Percentiles rank a stretch among this genome's conserved stretches.
phyloP scores from a whole-genome alignment of 2,329 filamentous ascomycete genomes.

The Trichoderma harzianum region DNA sequence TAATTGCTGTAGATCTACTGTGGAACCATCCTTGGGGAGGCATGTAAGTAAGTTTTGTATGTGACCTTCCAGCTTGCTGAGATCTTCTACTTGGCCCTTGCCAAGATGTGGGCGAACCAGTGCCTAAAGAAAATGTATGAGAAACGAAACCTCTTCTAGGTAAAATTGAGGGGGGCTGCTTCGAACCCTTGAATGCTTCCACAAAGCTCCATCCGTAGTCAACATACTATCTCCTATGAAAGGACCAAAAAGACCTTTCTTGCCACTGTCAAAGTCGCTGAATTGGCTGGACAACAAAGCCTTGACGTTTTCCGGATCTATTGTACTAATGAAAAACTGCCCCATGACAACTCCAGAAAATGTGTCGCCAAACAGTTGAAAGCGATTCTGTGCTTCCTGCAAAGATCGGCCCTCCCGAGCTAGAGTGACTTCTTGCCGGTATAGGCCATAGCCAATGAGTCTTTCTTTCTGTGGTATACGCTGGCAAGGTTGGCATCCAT shows the following conservation, averaged over 20 bases:
- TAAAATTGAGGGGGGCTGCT: background rate
- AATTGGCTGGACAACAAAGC: background rate
- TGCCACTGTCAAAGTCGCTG: background rate
- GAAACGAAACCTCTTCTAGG: background rate
- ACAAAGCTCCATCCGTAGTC: background rate
- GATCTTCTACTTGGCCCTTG: background rate
- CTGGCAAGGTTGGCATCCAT: background rate
- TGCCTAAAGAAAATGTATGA: background rate
- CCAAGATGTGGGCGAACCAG: background rate
- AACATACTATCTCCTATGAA: conserved; percentile 3
- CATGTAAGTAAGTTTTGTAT: background rate
- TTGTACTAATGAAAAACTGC: background rate
- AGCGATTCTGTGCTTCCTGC: background rate
- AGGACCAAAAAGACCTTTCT: background rate
- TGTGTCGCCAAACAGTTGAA: background rate
- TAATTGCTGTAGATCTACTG: background rate
- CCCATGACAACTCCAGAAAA: background rate
- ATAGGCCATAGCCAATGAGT: background rate
- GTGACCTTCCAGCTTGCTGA: background rate
- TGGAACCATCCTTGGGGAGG: background rate
- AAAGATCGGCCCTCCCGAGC: background rate
- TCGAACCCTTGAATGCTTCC: conserved; percentile 3
- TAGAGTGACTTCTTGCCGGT: background rate
- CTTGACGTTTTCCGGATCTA: conserved; percentile 10
- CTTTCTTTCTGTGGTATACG: background rate